A percentile compares a stretch with the other conserved stretches of the same genome.
phyloP scores from a whole-genome alignment of 1,284 basidiomycete genomes.

The Inonotus hispidus region DNA sequence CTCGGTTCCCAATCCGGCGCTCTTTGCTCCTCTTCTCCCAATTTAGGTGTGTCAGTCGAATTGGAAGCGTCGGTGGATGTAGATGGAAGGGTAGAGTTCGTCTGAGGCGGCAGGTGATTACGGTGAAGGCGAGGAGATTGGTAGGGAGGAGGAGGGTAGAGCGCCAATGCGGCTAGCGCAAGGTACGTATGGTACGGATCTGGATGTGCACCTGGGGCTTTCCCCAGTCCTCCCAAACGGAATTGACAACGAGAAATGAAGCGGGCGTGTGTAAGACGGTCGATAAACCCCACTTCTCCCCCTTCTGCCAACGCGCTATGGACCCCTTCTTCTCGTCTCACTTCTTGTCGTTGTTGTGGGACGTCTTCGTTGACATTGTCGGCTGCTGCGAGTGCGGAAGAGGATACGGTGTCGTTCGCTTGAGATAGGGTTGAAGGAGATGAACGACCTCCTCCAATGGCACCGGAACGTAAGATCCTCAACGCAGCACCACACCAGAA shows the following conservation, averaged over 20 bases:
- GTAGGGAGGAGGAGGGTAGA: conserved; percentile 43
- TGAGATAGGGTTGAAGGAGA: not conserved
- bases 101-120: too few species aligned
- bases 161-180: conserved; percentile 72
- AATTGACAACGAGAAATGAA: conserved; percentile 78
- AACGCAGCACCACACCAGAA: conserved; percentile 89
- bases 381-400: not conserved
- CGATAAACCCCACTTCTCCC: conserved; percentile 43
- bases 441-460: not conserved
- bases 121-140: not conserved
- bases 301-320: not conserved
- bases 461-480: conserved; percentile 33
- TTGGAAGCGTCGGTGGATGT: too few species aligned
- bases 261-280: conserved; percentile 45
- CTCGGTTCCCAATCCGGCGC: too few species aligned
- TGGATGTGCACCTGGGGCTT: conserved; percentile 64
- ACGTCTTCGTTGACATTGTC: not conserved
- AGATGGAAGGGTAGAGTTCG: too few species aligned
- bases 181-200: conserved; percentile 93
- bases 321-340: not conserved
- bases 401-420: not conserved
- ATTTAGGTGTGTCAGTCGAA: too few species aligned
- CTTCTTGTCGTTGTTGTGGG: not conserved
- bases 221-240: conserved; percentile 80
- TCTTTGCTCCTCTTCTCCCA: too few species aligned